A percentile compares a stretch with the other conserved stretches of the same genome.
phyloP scores from a whole-genome alignment of 495 filamentous ascomycete species.

The Aspergillus ostianus region DNA sequence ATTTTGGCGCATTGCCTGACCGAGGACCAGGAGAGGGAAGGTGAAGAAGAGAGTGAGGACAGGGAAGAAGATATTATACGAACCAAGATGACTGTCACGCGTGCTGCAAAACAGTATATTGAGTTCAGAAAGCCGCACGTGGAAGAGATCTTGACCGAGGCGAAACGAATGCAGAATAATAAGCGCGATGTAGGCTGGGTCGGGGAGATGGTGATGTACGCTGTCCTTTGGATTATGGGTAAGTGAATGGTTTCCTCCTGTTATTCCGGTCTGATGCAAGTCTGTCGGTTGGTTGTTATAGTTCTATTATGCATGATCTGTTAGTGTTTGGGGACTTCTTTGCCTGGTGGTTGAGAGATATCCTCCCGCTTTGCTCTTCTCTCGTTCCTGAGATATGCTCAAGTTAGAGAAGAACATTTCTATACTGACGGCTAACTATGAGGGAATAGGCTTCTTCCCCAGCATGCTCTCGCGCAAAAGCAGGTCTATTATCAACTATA shows the following conservation, averaged over 20 bases:
- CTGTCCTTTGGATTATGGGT: slow-evolving; percentile 34
- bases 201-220: slow-evolving; percentile 37
- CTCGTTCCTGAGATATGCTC: neutral
- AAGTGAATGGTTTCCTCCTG: neutral
- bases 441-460: neutral
- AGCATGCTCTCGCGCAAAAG: neutral
- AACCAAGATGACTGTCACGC: slow-evolving; percentile 19
- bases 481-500: neutral
- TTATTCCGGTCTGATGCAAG: too few species aligned
- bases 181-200: slow-evolving; percentile 34
- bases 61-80: neutral
- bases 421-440: too few species aligned
- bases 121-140: slow-evolving; percentile 32
- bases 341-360: too few species aligned
- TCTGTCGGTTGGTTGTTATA: too few species aligned
- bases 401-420: neutral
- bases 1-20: slow-evolving; percentile 32
- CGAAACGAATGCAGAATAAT: slow-evolving; percentile 26
- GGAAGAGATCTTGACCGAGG: slow-evolving; percentile 26
- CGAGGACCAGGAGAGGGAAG: too few species aligned
- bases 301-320: too few species aligned
- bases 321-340: too few species aligned
- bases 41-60: neutral
- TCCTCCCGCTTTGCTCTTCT: too few species aligned
- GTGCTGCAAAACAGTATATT: slow-evolving; percentile 29